Evolutionary conservation across 345 rosid species (phyloP).

Genomic region (Orychophragmus violaceus): DNA sequence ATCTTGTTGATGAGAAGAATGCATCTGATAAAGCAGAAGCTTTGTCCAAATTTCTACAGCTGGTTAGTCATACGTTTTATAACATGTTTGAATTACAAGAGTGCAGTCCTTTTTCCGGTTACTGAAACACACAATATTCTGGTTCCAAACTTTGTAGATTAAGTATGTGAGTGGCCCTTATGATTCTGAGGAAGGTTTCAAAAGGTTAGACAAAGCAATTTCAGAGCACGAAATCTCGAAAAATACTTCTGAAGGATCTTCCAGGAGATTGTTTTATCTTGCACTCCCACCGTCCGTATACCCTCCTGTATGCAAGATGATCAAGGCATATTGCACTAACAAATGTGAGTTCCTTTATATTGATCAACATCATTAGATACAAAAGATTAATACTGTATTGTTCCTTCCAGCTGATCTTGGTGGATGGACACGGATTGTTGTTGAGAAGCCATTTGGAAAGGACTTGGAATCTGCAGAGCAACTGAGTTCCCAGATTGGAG

Average conservation of each 20-base stretch:
- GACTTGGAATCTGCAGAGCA: conserved; percentile 83
- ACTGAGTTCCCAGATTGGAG: conserved; percentile 82
- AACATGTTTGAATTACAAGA: not conserved
- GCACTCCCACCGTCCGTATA: conserved; percentile 98
- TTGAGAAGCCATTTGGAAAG: conserved; percentile 95
- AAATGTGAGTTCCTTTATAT: conserved; percentile 51
- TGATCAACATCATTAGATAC: not conserved
- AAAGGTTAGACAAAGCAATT: conserved; percentile 62
- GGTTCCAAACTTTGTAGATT: conserved; percentile 43
- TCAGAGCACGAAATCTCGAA: conserved; percentile 64
- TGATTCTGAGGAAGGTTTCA: conserved; percentile 78
- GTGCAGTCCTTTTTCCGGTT: not conserved
- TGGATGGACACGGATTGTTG: conserved; percentile 95
- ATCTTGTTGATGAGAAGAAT: conserved; percentile 52
- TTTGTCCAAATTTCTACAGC: conserved; percentile 59
- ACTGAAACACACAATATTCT: not conserved
- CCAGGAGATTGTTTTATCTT: conserved; percentile 81
- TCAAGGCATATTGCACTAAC: conserved; percentile 72
- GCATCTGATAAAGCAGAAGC: conserved; percentile 39
- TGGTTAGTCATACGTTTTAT: conserved; percentile 64
- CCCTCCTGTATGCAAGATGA: conserved; percentile 92
- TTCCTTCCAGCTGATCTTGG: conserved; percentile 77
- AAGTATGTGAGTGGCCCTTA: conserved; percentile 90
- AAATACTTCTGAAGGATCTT: conserved; percentile 60
- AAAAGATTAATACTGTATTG: not conserved